Evolutionary conservation across 306 rosid genomes (phyloP), one percentile per base, ranked within the genome.

Genomic region (Chamaecrista fasciculata): DNA sequence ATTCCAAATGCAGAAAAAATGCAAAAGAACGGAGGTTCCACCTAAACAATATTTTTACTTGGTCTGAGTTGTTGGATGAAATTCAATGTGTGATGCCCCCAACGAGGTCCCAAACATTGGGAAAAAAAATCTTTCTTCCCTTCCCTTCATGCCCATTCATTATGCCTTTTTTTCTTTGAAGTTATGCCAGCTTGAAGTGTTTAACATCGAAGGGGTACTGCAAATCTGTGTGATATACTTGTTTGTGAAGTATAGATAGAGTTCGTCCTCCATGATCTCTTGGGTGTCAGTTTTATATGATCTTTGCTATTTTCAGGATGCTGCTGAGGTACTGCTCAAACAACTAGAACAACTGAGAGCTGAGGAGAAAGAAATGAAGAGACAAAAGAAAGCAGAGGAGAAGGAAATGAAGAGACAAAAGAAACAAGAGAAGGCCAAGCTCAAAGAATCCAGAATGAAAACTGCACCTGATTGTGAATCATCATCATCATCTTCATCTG

Each of bases 321-420:
- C 66, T 51, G 81, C 81, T 11, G 95, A 81, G 62, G 73, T 57
- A 28, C 76, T 89, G 21, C 59, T 80, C 33, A 83, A 73, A 65
- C 91, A 78, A 53, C 64, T 88, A 8, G 83, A 85, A 78, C 79
- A 73, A 78, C 33, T 86, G 1, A 86, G 80, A 53, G 81, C 72
- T 29, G 83, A 85, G 73, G 80, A 84, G 67, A 79, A 85, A 84
- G 92, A 90, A 49, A 15, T 75, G 74, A 90, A 93, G 84, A 88
- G 66, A 49, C 74, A 39, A 42, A 79, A 39, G 70, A 93, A 90
- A 62, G 67, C 83, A 66, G 91, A 83, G 80, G 82, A 76, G 51
- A 79, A 85, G 85, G 92, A 90, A 49, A 15, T 75, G 74, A 90
- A 93, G 84, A 88, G 66, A 49, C 74, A 39, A 42, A 79, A 39